Percentiles rank a stretch among this genome's conserved stretches.
These are phyloP conservation scores for Salvia hispanica DNA, from an alignment of 257 asterid species.

Conservation along the genomic window DNA sequence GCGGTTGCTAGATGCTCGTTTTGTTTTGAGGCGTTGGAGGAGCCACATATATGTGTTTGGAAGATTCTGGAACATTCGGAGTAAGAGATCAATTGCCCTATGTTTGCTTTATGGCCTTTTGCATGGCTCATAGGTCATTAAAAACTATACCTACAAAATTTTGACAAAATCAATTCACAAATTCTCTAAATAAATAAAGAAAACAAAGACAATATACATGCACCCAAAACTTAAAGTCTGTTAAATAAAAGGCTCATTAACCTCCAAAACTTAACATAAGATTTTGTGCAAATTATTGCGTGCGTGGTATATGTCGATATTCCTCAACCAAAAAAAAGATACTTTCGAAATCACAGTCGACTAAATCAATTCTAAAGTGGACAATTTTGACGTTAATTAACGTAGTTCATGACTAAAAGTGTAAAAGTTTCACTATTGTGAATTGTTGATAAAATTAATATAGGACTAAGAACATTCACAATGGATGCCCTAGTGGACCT, in stretches of 20 bases:
- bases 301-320: too few species aligned
- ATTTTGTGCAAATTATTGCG: too few species aligned
- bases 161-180: neutral
- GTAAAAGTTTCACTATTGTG: too few species aligned
- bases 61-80: slow-evolving; percentile 16
- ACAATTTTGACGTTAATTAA: too few species aligned
- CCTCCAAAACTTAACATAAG: too few species aligned
- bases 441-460: too few species aligned
- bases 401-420: too few species aligned
- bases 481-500: too few species aligned
- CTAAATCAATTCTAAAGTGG: neutral
- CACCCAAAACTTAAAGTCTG: too few species aligned
- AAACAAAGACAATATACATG: neutral
- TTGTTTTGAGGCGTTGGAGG: neutral
- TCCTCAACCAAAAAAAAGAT: too few species aligned
- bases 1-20: neutral
- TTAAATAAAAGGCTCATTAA: neutral
- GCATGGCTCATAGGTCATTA: slow-evolving; percentile 11
- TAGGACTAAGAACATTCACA: too few species aligned
- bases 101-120: neutral
- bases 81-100: neutral
- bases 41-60: neutral
- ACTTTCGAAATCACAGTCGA: too few species aligned
- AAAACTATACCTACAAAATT: neutral
- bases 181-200: neutral